These are phyloP conservation scores for Plasmodium cynomolgi DNA, from an alignment of 169 alveolate genomes.

Conservation along the genomic window DNA sequence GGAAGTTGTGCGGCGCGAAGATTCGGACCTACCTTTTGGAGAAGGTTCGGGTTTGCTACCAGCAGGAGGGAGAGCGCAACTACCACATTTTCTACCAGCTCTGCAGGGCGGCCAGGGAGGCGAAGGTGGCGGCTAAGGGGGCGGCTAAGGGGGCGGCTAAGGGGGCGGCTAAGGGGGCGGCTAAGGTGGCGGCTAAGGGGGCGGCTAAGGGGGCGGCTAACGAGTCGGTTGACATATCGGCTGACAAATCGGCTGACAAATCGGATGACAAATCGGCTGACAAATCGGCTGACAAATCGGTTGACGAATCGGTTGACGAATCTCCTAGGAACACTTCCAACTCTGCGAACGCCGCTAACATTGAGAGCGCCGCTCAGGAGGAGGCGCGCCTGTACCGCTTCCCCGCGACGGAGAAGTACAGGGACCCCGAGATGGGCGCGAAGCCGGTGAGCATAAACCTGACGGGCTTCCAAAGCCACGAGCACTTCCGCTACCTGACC, in stretches of 20 bases:
- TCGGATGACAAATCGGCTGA: neutral
- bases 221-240: neutral
- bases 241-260: neutral
- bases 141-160: no score
- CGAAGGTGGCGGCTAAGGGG: neutral
- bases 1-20: conserved; percentile 95
- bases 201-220: neutral
- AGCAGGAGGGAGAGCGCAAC: conserved; percentile 96
- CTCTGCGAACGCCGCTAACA: neutral
- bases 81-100: conserved; percentile 98
- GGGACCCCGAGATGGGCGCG: conserved; percentile 33
- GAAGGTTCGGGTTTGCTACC: conserved; percentile 96
- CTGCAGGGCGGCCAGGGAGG: conserved; percentile 84
- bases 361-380: neutral
- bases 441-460: conserved; percentile 35
- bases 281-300: no score
- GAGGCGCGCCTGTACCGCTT: conserved; percentile 63
- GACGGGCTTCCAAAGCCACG: conserved; percentile 72
- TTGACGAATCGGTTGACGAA: neutral
- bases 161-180: neutral
- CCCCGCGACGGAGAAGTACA: conserved; percentile 47
- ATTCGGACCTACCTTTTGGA: conserved; percentile 97
- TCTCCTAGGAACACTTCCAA: neutral
- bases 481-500: conserved; percentile 73
- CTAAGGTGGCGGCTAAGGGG: neutral